Percentiles rank a stretch among this genome's conserved stretches.
Evolutionary conservation across 2,329 filamentous ascomycete species (phyloP).

Genomic region (Lachnellula cervina): DNA sequence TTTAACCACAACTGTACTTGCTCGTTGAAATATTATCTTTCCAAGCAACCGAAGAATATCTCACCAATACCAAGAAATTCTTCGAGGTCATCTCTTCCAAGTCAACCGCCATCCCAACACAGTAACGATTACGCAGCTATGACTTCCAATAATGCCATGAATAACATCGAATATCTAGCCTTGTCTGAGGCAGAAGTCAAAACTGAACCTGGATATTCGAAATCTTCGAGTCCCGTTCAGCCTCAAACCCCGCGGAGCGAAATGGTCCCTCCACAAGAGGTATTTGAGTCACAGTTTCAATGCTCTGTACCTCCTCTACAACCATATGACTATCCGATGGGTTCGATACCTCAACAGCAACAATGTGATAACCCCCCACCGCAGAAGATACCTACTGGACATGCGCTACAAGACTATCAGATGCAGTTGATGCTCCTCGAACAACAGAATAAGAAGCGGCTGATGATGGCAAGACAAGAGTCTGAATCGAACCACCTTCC

Average conservation of each 20-base stretch:
- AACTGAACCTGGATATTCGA: neutral
- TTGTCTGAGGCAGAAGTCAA: neutral
- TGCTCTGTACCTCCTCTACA: neutral
- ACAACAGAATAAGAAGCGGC: slow-evolving; percentile 75
- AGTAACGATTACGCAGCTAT: no score
- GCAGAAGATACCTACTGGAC: neutral
- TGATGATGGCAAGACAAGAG: slow-evolving; percentile 77
- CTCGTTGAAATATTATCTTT: no score
- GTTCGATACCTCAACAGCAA: neutral
- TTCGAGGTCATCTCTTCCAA: no score
- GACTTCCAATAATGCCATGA: no score
- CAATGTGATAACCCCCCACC: neutral
- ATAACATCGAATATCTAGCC: neutral
- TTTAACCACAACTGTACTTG: no score
- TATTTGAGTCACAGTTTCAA: neutral
- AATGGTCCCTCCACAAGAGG: neutral
- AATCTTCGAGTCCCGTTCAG: neutral
- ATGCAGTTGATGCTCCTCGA: slow-evolving; percentile 80
- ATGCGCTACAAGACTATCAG: slow-evolving; percentile 66
- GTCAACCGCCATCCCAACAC: no score
- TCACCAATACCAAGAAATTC: no score
- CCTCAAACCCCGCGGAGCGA: neutral
- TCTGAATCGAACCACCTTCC: slow-evolving; percentile 72
- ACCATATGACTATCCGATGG: no score
- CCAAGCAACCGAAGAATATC: no score